A percentile compares a stretch with the other conserved stretches of the same genome.
Conservation (phyloP, 2,329 filamentous ascomycete species). For the Aspergillus hiratsukae region DNA sequence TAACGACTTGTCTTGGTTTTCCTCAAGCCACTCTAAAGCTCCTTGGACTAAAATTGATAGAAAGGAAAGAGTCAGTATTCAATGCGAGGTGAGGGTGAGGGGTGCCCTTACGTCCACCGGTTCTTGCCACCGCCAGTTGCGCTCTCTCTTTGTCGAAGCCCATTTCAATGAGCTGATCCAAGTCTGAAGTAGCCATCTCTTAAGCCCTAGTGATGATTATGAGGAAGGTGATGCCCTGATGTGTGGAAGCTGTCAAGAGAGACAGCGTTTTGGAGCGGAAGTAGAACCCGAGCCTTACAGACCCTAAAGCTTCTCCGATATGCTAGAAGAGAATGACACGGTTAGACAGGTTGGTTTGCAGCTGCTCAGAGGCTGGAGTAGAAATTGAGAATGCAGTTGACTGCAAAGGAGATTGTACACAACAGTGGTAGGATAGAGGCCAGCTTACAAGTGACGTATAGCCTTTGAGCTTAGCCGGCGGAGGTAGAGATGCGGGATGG, state of each 20-base stretch:
- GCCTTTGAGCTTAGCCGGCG: slow-evolving; percentile 14
- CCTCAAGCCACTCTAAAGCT: slow-evolving; percentile 91
- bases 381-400: neutral
- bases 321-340: neutral
- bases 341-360: neutral
- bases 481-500: slow-evolving; percentile 11
- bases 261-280: neutral
- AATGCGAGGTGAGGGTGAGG: neutral
- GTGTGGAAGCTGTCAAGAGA: neutral
- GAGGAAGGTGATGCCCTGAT: neutral
- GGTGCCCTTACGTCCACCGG: slow-evolving; percentile 64
- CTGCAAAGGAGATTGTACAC: neutral
- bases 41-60: slow-evolving; percentile 62
- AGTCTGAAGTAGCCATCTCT: slow-evolving; percentile 46
- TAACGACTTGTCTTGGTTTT: slow-evolving; percentile 80
- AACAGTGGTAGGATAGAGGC: slow-evolving; percentile 2
- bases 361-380: neutral
- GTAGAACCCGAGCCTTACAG: neutral
- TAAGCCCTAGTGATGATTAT: neutral
- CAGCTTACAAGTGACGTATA: slow-evolving; percentile 28
- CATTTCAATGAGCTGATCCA: slow-evolving; percentile 61
- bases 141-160: slow-evolving; percentile 79
- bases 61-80: slow-evolving; percentile 3
- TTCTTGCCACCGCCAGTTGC: slow-evolving; percentile 77
- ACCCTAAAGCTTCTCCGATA: neutral